Conservation (phyloP, 2,329 filamentous ascomycete species). For the Aspergillus clavatus region DNA sequence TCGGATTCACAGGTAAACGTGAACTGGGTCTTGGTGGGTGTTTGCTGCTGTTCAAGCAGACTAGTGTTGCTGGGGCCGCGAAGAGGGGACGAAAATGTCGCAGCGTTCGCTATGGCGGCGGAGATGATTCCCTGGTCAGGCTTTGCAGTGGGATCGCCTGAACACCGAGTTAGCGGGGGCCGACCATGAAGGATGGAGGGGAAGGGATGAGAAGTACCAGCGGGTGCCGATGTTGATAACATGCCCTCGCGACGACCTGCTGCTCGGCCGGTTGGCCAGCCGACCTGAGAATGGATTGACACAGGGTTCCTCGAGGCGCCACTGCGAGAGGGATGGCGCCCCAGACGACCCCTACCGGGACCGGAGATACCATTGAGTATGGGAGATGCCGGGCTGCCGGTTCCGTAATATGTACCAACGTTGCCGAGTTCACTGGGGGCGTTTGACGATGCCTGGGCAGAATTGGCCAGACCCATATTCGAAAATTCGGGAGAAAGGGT, state of each 20-base stretch:
- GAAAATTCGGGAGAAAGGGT: constrained; percentile 60
- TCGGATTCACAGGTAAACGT: constrained; percentile 95
- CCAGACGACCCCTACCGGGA: constrained; percentile 76
- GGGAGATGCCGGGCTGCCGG: constrained; percentile 50
- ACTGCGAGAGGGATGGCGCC: constrained; percentile 49
- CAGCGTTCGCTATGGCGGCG: constrained; percentile 83
- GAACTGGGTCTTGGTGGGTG: constrained; percentile 77
- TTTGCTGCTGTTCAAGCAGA: constrained; percentile 66
- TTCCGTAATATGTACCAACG: constrained; percentile 53
- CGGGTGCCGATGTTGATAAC: constrained; percentile 40
- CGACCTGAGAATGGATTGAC: constrained; percentile 54
- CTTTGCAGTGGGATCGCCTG: constrained; percentile 35
- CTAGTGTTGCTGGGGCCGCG: constrained; percentile 74
- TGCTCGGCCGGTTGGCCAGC: constrained; percentile 49
- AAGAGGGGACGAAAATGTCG: constrained; percentile 57
- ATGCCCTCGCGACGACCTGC: constrained; percentile 46
- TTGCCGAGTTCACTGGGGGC: constrained; percentile 43
- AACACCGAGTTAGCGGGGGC: constrained; percentile 9
- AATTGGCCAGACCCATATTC: constrained; percentile 54
- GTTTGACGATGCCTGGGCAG: constrained; percentile 43
- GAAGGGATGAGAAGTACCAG: constrained; percentile 24
- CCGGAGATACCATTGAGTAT: constrained; percentile 71
- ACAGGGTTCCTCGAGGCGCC: constrained; percentile 60
- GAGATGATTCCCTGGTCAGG: constrained; percentile 79
- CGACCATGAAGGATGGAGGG: constrained; percentile 20